A percentile compares a stretch with the other conserved stretches of the same genome.
Evolutionary conservation across 768 basidiomycete species (phyloP).

Genomic region (Tricholoma furcatifolium): DNA sequence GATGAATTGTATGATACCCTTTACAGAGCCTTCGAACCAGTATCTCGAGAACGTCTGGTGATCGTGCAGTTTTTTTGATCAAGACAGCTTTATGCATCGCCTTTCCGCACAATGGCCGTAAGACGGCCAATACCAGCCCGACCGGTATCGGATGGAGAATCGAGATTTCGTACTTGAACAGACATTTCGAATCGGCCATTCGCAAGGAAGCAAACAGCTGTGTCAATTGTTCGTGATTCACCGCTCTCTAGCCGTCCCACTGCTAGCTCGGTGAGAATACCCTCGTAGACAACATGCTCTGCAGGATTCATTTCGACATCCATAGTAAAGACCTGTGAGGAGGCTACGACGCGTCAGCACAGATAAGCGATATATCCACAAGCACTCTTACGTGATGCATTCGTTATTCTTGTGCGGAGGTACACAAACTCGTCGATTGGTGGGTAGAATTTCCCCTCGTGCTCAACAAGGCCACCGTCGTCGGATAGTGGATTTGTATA

Average conservation of each 20-base stretch:
- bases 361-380: not conserved
- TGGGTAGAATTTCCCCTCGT: conserved; percentile 47
- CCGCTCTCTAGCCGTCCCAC: conserved; percentile 62
- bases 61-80: not conserved
- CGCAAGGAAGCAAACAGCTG: conserved; percentile 72
- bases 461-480: conserved; percentile 22
- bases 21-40: not conserved
- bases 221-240: conserved; percentile 47
- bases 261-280: conserved; percentile 56
- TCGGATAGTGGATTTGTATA: conserved; percentile 23
- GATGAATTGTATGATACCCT: conserved; percentile 8
- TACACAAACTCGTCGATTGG: conserved; percentile 62
- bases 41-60: not conserved
- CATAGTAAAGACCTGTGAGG: conserved; percentile 49
- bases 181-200: conserved; percentile 61
- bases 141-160: conserved; percentile 17
- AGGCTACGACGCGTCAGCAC: conserved; percentile 35
- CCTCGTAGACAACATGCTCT: conserved; percentile 71
- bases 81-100: conserved; percentile 11
- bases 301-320: conserved; percentile 56
- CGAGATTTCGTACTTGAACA: conserved; percentile 40
- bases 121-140: conserved; percentile 42
- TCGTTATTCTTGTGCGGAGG: conserved; percentile 55
- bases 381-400: conserved; percentile 59
- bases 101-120: conserved; percentile 32